Evolutionary conservation across 352 stramenopile species (phyloP), one percentile per base, ranked within the genome.

Genomic region (Globisporangium uncinulatum): DNA sequence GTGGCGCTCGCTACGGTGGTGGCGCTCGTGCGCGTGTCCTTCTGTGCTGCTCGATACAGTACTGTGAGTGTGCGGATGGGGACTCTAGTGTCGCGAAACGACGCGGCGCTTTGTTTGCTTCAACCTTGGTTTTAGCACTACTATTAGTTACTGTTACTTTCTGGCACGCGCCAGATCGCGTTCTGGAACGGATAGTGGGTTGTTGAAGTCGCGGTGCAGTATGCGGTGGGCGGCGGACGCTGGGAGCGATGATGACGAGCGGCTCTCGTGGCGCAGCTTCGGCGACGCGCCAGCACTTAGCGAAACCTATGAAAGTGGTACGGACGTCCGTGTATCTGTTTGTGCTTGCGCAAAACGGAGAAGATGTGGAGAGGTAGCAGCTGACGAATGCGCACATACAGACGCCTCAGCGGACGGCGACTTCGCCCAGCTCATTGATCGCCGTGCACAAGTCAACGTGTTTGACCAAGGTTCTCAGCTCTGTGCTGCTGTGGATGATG

Each of bases 241-340:
- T 13, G 66, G 58, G 54, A 36, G 32, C 41, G 54, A 39, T 34
- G 63, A 77, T 39, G 69, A 77, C 41, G 69, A 77, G 32, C 37
- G 68, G 61, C 57, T 77, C 57, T 77, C 69, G 34, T 77, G 66
- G 69, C 66, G 66, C 43, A 77, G 66, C 56, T 58, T 77, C 7
- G 49, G 53, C 9, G 61, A 71, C 1, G 37, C 21, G 34, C 57
- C 4, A 4, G 17, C 34, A 6, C 34, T 56, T 29, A 67, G 62
- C 43, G 62, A 67, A 31, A 62, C 43, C 19, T 48, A 9, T 10
- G 31, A 43, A 19, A 62, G 55, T 24, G 51, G 60, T 51, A 36
- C n/a, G 34, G 5, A 39, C 34, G 34, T 39, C 5, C 41, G 15
- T 24, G 17, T 4, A 2, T 37, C 13, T 34, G 7, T 15, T 1